Base-by-base conservation (phyloP, 1,139 yeast genomes). In the Saccharomyces hybrid region DNA sequence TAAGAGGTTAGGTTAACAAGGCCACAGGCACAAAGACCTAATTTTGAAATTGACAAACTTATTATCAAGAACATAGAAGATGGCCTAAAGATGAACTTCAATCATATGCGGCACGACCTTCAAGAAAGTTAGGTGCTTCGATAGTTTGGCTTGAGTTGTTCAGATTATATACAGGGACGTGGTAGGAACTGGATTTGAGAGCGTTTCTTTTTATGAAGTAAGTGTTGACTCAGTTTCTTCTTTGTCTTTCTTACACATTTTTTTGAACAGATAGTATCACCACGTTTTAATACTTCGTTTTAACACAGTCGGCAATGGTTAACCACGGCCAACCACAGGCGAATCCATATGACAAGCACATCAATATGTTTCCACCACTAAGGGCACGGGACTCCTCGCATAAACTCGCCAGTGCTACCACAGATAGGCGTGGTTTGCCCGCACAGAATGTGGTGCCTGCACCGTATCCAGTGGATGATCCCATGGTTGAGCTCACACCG, bases 381-480 rank as follows among this genome's bases (percentile, higher is more conserved):
- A 34, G 42, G 23, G 42, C 9, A 34, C 42, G 42, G 23, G 41
- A 54, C 26, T 52, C 54, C 14, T 47, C 52, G 9, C 41, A 51
- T 27, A 46, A 47, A 49, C 29, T 8, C 13, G 34, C 26, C 29
- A 44, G n/a, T 26, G 11, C 23, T 11, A 34, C 8, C 5, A 14
- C 42, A 8, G 42, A 47, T n/a, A 46, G 48, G 47, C 49, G 28
- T 23, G 53, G n/a, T 50, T 49, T 47, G 8, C 23, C 48, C 29
- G 28, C 54, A 8, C 54, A 46, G 32, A 50, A 44, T 25, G 26
- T 27, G 13, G 46, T 48, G 26, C 38, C 54, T 32, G 58, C 60
- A 13, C 65, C 65, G 14, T 62, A 62, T 52, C 65, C 65, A 11
- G 54, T 62, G 61, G 27, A 49, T 25, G 51, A 34, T 14, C 23